Base-by-base conservation (phyloP, 169 alveolate species). In the Plasmodium ovale region DNA sequence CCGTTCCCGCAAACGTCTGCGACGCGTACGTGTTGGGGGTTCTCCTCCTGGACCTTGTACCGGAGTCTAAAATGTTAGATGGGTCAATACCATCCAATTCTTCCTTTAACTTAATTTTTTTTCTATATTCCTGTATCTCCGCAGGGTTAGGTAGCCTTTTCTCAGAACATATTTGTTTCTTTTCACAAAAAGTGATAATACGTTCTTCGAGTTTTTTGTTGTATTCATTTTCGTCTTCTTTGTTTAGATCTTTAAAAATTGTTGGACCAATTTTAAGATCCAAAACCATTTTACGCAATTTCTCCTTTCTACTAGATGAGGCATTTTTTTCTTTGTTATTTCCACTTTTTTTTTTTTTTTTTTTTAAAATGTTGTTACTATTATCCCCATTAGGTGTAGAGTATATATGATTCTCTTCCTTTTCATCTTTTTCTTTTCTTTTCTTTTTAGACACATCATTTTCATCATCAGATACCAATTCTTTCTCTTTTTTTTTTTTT, bases 51-150 rank as follows among this genome's bases (percentile, higher is more conserved):
- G 74, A 47, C 29, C 89, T 79, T 79, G 89, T 79, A 29, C 72
- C 49, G 14, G 89, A 51, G 44, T 79, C 89, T 42, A 79, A 44
- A 42, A 79, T 79, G 58, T 79, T 79, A 16, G 89, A 79, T 0
- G 82, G 82, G 39, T 79, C 89, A 79, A 79, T 79, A 33, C 89
- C 89, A 67, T 79, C 89, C 51, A 79, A 53, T 65, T 79, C 89
- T 51, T 79, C 84, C 42, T 79, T 79, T 56, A 79, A 59, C 42
- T 79, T 79, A 31, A 64, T 16, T 64, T 67, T 47, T 51, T 79
- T 79, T 65, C 51, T 67, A 44, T 79, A 79, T 42, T 79, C 89
- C 6, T 79, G 82, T 79, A 79, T 67, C 65, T 79, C 89, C 3
- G 47, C 21, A 54, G 89, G 84, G 23, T 35, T 79, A 35, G 89